Base-by-base conservation (phyloP, 192 early-diverging fungal species). In the Gamsiella multidivaricata region DNA sequence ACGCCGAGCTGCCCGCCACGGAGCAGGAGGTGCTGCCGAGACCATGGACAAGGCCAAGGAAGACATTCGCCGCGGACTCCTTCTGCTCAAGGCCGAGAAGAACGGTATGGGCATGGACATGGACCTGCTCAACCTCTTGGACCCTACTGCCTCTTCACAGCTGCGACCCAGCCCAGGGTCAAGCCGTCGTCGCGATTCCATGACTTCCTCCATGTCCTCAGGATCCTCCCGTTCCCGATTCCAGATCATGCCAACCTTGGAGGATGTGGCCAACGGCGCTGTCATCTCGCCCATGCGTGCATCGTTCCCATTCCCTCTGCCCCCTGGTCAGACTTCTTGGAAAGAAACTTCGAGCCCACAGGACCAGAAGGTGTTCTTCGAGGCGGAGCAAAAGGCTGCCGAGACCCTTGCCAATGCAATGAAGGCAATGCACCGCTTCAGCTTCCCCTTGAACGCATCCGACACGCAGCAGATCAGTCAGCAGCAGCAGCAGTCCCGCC, bases 51-150 rank as follows among this genome's bases (percentile, higher is more conserved):
- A 80, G 53, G 82, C 76, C 34, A 80, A 80, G 36, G 82, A 83
- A 34, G 78, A 83, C 36, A 78, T 83, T 14, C 74, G 70, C 54
- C 65, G 68, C 29, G 72, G 78, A 50, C 34, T 80, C 28, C 45
- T 80, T 26, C 32, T 83, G 26, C 66, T 83, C 37, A 80, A 83
- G 51, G 79, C 74, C n/a, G 74, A 78, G 61, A 78, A 78, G 66
- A 68, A 69, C 26, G 74, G 74, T 2, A 54, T 62, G 65, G 74
- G 74, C 20, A 78, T 78, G 74, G 74, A 78, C 17, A 69, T 78
- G 65, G 74, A 78, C 18, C 18, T 78, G 14, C 65, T 78, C 52
- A 78, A 69, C 54, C 20, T 78, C 28, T 49, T 78, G 51, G 74
- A 69, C 33, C 74, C 74, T 31, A 33, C 60, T 20, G 46, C 65